phyloP scores from a whole-genome alignment of 2,329 filamentous ascomycete genomes.

The Pseudogymnoascus sp. region DNA sequence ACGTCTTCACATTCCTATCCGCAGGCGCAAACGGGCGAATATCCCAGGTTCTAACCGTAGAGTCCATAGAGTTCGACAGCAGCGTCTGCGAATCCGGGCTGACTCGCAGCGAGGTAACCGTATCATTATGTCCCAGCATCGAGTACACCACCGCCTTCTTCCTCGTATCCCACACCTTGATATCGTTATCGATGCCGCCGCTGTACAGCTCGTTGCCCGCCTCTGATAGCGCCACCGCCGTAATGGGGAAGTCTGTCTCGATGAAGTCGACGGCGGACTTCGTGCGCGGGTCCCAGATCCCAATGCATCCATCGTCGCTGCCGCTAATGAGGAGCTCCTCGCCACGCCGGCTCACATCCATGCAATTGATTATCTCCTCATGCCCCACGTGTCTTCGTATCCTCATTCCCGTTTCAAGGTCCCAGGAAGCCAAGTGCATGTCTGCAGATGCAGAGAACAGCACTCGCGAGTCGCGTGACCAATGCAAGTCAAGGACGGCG shows the following conservation, averaged over 20 bases:
- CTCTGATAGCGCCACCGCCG: conserved; percentile 81
- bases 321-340: conserved; percentile 86
- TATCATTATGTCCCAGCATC: conserved; percentile 84
- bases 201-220: conserved; percentile 93
- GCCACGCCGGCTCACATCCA: conserved; percentile 82
- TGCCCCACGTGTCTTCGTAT: conserved; percentile 90
- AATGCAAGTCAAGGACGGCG: conserved; percentile 84
- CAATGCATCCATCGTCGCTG: conserved; percentile 87
- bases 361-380: conserved; percentile 87
- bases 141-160: conserved; percentile 85
- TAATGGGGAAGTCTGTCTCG: conserved; percentile 85
- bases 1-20: conserved; percentile 75
- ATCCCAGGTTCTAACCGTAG: conserved; percentile 91
- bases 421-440: conserved; percentile 89
- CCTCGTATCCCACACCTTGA: conserved; percentile 92
- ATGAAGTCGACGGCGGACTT: conserved; percentile 85
- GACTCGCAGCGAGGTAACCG: conserved; percentile 80
- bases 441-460: conserved; percentile 91
- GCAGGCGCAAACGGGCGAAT: conserved; percentile 87
- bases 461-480: conserved; percentile 88
- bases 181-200: conserved; percentile 92
- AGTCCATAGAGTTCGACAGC: conserved; percentile 88
- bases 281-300: conserved; percentile 89
- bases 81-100: conserved; percentile 88
- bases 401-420: conserved; percentile 80